Percentiles rank a stretch among this genome's conserved stretches.
phyloP scores from a whole-genome alignment of 148 eudicot species.

The Camellia lanceoleosa region DNA sequence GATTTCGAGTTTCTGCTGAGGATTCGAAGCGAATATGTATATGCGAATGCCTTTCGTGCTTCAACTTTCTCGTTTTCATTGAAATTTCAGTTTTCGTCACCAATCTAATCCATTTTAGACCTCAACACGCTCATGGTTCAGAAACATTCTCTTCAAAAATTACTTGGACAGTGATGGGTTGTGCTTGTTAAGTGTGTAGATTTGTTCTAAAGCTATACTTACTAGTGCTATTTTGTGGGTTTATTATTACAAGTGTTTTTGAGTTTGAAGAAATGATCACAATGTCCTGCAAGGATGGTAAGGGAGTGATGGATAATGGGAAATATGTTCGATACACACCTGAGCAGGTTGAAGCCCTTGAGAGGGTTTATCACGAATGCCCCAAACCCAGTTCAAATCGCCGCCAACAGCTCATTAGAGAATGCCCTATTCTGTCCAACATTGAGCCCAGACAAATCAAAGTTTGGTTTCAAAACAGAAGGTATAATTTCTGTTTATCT shows the following conservation, averaged over 20 bases:
- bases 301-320: constrained; percentile 74
- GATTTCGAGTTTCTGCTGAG: too few species aligned
- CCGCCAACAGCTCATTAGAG: constrained; percentile 87
- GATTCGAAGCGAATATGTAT: too few species aligned
- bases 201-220: background rate
- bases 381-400: constrained; percentile 94
- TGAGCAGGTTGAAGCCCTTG: constrained; percentile 99
- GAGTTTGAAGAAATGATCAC: constrained; percentile 52
- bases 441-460: constrained; percentile 96
- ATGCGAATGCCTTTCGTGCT: background rate
- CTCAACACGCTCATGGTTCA: background rate
- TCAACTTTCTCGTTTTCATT: background rate
- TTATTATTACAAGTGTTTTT: background rate
- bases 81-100: background rate
- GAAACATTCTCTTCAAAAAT: constrained; percentile 13
- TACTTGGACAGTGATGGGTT: constrained; percentile 7
- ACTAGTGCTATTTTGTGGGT: too few species aligned
- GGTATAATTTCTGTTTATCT: constrained; percentile 33
- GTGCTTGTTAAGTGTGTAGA: background rate
- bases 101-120: background rate
- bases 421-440: constrained; percentile 80
- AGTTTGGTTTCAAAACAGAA: constrained; percentile 95
- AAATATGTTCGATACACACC: constrained; percentile 94
- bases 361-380: constrained; percentile 91
- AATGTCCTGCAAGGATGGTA: constrained; percentile 91